Evolutionary conservation across 2,329 filamentous ascomycete species (phyloP), one percentile per base, ranked within the genome.

Genomic region (Emmonsiellopsis sp.): DNA sequence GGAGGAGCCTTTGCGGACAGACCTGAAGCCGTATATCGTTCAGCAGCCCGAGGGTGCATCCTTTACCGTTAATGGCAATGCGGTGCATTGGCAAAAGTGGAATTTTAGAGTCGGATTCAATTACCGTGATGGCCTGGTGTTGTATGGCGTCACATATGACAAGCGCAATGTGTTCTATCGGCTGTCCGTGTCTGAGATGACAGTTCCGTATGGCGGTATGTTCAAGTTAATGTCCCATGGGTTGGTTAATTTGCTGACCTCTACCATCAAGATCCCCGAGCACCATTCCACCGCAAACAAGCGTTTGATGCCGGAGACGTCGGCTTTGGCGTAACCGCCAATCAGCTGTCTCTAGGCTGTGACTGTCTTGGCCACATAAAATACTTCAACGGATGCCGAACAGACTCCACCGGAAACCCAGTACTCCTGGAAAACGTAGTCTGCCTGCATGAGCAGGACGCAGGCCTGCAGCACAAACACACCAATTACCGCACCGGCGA

Each of bases 301-400:
- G 84, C 84, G 0, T 87, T 87, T 59, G 84, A 87, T 65, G 75
- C 86, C 26, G 84, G 84, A 34, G 84, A 87, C 64, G 82, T 76
- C 38, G 79, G 83, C 34, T 82, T 82, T 10, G 83, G 84, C 44
- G 75, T 82, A 55, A 85, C 83, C 73, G 82, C 83, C 54, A 87
- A 87, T 64, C 82, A 86, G 63, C 73, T 87, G 2, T 79, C 84
- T 60, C 73, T 87, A 1, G 84, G 84, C 31, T 87, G 84, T 61
- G 84, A 87, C 64, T 87, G 84, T 61, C 73, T 87, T 1, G 84
- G 84, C 3, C 80, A 82, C 15, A 87, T 87, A 62, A 80, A 86
- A 62, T 87, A 87, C 60, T 75, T 87, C 40, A 77, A 77, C 52
- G 78, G 77, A 2, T 75, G 81, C 13, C 67, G 85, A 1, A 76